A percentile compares a stretch with the other conserved stretches of the same genome.
phyloP scores from a whole-genome alignment of 768 basidiomycete genomes.

The Gloeopeniophorella convolvens region DNA sequence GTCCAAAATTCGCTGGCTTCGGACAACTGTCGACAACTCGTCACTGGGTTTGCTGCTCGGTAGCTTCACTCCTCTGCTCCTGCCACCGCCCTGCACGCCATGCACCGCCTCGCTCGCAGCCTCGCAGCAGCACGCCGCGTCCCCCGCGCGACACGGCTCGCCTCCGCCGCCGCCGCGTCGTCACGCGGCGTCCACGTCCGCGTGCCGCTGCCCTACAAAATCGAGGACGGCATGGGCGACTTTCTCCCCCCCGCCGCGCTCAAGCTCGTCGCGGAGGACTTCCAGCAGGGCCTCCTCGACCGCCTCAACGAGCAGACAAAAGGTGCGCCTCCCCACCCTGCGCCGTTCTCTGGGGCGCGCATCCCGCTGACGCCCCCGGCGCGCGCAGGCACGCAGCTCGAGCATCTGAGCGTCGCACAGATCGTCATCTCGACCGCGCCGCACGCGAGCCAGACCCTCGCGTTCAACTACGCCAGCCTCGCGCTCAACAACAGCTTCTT shows the following conservation, averaged over 20 bases:
- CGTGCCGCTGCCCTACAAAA: conserved; percentile 52
- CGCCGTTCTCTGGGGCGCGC: background rate
- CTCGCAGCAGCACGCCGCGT: background rate
- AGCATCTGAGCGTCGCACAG: conserved; percentile 55
- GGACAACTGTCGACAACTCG: too few species aligned
- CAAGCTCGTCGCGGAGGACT: conserved; percentile 68
- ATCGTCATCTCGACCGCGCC: conserved; percentile 64
- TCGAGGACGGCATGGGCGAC: conserved; percentile 66
- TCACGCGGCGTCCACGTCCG: conserved; percentile 43
- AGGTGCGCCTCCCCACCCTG: conserved; percentile 40
- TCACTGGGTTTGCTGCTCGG: too few species aligned
- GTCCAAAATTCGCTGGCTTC: too few species aligned
- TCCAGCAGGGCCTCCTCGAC: conserved; percentile 77
- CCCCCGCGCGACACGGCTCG: background rate
- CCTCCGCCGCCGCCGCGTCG: conserved; percentile 16
- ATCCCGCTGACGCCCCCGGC: conserved; percentile 10
- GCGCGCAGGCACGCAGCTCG: conserved; percentile 46
- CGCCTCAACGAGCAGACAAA: conserved; percentile 69
- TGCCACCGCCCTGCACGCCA: conserved; percentile 1
- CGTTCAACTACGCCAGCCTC: conserved; percentile 87
- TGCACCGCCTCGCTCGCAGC: conserved; percentile 11
- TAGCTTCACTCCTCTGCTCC: background rate
- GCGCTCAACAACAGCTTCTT: conserved; percentile 97
- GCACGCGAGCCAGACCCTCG: conserved; percentile 51
- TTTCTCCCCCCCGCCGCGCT: conserved; percentile 75